Conservation (phyloP, 2,329 filamentous ascomycete species). For the Intubia oerlemansii region DNA sequence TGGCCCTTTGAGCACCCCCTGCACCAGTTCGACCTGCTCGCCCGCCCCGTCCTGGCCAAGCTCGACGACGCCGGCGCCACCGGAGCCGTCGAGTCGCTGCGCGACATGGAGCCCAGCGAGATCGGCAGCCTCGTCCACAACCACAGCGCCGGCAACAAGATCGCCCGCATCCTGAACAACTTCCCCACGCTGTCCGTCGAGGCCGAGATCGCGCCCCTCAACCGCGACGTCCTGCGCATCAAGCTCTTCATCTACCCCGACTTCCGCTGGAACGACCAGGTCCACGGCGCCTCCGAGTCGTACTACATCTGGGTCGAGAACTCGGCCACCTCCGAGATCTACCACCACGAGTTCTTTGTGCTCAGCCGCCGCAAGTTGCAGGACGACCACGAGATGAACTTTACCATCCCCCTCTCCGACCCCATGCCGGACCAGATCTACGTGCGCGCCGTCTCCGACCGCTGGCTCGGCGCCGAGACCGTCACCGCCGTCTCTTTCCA, state of each 20-base stretch:
- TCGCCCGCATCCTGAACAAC: slow-evolving; percentile 63
- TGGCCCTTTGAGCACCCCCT: slow-evolving; percentile 94
- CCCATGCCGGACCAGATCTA: slow-evolving; percentile 92
- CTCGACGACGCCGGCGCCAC: slow-evolving; percentile 39
- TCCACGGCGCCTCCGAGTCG: slow-evolving; percentile 85
- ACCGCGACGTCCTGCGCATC: slow-evolving; percentile 85
- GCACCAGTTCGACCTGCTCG: slow-evolving; percentile 70
- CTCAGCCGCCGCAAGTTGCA: slow-evolving; percentile 74
- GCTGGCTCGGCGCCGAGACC: slow-evolving; percentile 92
- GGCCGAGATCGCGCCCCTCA: slow-evolving; percentile 84
- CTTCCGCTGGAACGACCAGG: slow-evolving; percentile 82
- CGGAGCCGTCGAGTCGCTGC: slow-evolving; percentile 58
- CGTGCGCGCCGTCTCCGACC: slow-evolving; percentile 78
- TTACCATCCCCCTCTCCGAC: slow-evolving; percentile 87
- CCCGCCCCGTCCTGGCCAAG: slow-evolving; percentile 62
- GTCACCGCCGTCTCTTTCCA: slow-evolving; percentile 93
- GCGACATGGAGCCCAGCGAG: slow-evolving; percentile 83
- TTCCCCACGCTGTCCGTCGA: slow-evolving; percentile 86
- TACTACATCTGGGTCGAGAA: slow-evolving; percentile 99
- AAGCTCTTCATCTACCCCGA: slow-evolving; percentile 71
- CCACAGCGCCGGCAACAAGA: slow-evolving; percentile 61
- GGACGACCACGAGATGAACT: slow-evolving; percentile 94
- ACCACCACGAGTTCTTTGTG: slow-evolving; percentile 94
- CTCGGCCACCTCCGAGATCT: slow-evolving; percentile 91
- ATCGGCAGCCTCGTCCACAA: slow-evolving; percentile 88